Evolutionary conservation across 2,329 filamentous ascomycete genomes (phyloP).

Genomic region (Trichocomaceae sp.): DNA sequence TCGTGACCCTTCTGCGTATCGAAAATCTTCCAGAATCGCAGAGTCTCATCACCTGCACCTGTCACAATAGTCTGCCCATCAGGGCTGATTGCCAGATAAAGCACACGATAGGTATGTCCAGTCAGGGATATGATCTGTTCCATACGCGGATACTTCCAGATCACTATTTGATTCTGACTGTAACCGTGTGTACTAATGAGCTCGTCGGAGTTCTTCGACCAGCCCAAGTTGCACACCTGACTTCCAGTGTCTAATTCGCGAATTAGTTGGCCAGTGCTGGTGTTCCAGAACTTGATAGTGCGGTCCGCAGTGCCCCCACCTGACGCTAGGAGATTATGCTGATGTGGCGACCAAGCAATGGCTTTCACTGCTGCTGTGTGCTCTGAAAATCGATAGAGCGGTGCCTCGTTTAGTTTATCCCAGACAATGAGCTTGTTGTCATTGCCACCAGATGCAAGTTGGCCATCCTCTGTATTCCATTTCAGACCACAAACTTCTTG

Average conservation of each 20-base stretch:
- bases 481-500: constrained; percentile 95
- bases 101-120: constrained; percentile 90
- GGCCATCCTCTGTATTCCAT: constrained; percentile 95
- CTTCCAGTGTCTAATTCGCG: constrained; percentile 94
- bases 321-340: constrained; percentile 86
- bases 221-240: constrained; percentile 97
- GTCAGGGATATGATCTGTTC: constrained; percentile 92
- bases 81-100: constrained; percentile 96
- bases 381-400: constrained; percentile 87
- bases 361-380: constrained; percentile 96
- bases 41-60: constrained; percentile 89
- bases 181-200: constrained; percentile 96
- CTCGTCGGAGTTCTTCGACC: constrained; percentile 96
- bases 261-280: constrained; percentile 68
- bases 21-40: constrained; percentile 96
- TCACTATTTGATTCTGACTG: constrained; percentile 95
- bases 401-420: constrained; percentile 91
- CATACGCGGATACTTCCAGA: constrained; percentile 99
- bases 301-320: constrained; percentile 93
- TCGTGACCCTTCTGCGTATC: constrained; percentile 66
- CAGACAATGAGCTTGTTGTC: constrained; percentile 99
- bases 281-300: constrained; percentile 98
- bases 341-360: constrained; percentile 95
- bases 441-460: constrained; percentile 91
- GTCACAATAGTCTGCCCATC: constrained; percentile 92